A percentile compares a stretch with the other conserved stretches of the same genome.
phyloP scores from a whole-genome alignment of 2,329 filamentous ascomycete genomes.

The Diaporthe longicolla region DNA sequence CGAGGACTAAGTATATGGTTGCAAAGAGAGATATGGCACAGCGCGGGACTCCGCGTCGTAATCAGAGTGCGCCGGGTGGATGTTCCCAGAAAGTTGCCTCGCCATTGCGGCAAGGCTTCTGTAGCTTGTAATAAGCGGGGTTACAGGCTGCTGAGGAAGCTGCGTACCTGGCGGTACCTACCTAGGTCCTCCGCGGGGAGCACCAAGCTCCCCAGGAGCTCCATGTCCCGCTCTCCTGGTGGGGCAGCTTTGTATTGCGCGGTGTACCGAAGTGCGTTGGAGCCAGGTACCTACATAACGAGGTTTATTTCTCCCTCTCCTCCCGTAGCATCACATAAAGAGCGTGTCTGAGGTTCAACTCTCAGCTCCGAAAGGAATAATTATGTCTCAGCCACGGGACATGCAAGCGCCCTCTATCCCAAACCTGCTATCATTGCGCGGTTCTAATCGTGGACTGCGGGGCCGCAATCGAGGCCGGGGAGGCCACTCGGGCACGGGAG shows the following conservation, averaged over 20 bases:
- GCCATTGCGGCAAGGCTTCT: slow-evolving; percentile 19
- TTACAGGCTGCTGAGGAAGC: background rate
- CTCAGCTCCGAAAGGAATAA: background rate
- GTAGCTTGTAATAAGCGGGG: slow-evolving; percentile 10
- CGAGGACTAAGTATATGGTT: background rate
- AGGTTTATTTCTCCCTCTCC: background rate
- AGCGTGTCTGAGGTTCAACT: background rate
- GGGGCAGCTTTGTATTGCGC: too few species aligned
- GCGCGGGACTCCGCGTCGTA: slow-evolving; percentile 9
- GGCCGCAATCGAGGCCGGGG: slow-evolving; percentile 44
- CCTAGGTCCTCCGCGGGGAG: background rate
- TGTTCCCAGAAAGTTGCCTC: slow-evolving; percentile 20
- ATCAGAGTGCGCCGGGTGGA: slow-evolving; percentile 7
- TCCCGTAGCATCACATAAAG: background rate
- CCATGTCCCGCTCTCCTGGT: slow-evolving; percentile 1
- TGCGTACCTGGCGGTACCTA: background rate
- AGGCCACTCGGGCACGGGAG: slow-evolving; percentile 42
- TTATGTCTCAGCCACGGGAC: slow-evolving; percentile 44
- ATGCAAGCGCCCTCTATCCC: slow-evolving; percentile 85
- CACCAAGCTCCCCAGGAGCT: slow-evolving; percentile 31
- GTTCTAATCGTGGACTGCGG: slow-evolving; percentile 59
- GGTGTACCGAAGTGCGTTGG: background rate
- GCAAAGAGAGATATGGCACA: background rate
- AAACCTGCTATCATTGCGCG: slow-evolving; percentile 76
- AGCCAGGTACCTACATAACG: background rate